Evolutionary conservation across 2,329 filamentous ascomycete species (phyloP).

Genomic region (Westerdykella aurantiaca): DNA sequence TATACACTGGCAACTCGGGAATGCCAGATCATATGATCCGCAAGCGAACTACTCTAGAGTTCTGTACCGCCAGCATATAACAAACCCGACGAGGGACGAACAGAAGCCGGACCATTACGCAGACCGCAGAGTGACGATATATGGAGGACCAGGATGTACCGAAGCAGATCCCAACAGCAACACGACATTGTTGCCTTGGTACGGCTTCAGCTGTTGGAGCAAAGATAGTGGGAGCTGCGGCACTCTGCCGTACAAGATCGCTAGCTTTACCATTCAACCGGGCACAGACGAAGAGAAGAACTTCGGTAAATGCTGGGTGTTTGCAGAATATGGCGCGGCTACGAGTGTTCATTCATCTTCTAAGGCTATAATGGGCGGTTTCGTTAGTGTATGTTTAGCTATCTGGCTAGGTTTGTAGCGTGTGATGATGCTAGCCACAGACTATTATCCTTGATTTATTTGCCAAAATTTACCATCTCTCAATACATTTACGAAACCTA

Average conservation of each 20-base stretch:
- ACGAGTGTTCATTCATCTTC: too few relatives aligned
- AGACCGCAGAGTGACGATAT: slow-evolving; percentile 1
- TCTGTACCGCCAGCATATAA: slow-evolving; percentile 4
- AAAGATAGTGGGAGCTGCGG: slow-evolving; percentile 1
- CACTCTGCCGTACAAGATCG: slow-evolving; percentile 1
- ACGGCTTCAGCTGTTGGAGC: slow-evolving; percentile 1
- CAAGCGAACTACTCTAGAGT: slow-evolving; percentile 4
- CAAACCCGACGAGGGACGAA: not conserved
- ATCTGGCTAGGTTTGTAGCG: too few relatives aligned
- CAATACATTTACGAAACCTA: too few relatives aligned
- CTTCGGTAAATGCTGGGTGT: too few relatives aligned
- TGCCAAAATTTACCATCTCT: too few relatives aligned
- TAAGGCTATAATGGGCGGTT: too few relatives aligned
- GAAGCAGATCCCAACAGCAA: slow-evolving; percentile 2
- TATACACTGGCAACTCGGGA: slow-evolving; percentile 3
- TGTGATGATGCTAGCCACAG: too few relatives aligned
- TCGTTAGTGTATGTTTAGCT: too few relatives aligned
- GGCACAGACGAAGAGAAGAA: too few relatives aligned
- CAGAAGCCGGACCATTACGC: not conserved
- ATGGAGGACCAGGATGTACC: not conserved
- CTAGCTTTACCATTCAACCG: slow-evolving; percentile 4
- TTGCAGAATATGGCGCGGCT: too few relatives aligned
- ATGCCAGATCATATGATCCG: slow-evolving; percentile 1
- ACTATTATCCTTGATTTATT: too few relatives aligned
- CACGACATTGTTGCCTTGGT: slow-evolving; percentile 1